Evolutionary conservation across 2,329 filamentous ascomycete genomes (phyloP), one percentile per base, ranked within the genome.

Genomic region (Stagonosporopsis vannaccii): DNA sequence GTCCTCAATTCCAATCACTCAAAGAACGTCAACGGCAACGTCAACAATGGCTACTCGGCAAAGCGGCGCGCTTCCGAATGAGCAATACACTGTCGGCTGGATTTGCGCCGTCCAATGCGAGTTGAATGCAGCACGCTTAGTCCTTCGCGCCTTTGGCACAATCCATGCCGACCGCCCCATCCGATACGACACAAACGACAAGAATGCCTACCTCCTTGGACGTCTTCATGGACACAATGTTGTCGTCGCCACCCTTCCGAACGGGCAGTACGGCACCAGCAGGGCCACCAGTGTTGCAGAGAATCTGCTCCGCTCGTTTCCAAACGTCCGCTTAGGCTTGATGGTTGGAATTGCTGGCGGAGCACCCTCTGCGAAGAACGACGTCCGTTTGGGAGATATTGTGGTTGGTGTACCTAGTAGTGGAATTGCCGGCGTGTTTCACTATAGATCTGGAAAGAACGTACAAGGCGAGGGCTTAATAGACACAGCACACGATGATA

Each of bases 321-420:
- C 43, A 11, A 26, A 23, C 9, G 2, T 46, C n/a, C 15, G 30
- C 7, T 26, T 46, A 9, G 43, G 43, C 4, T 15, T 46, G 2
- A 25, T 46, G 19, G 43, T 46, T 7, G 43, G 43, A 7, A 46
- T 46, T 9, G 43, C 11, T 25, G 43, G 43, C 13, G 43, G 43
- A 17, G 43, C 30, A 6, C 43, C 43, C 2, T 25, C 13, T 17
- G 8, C 5, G n/a, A 9, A 36, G 13, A 12, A 46, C 6, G 43
- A 46, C 20, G 23, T 46, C n/a, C 30, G 43, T 6, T 12, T 44
- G 8, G 43, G 43, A 8, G 43, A 46, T 32, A 12, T 46, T 1
- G 32, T 46, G 11, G 32, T 46, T 15, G 25, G 43, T 12, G 19
- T 15, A 13, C 19, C 43, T 23, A 1, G 13, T 23, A 26, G 25